These are phyloP conservation scores for Neurospora sp. DNA, from an alignment of 2,329 filamentous ascomycete genomes.

Conservation along the genomic window DNA sequence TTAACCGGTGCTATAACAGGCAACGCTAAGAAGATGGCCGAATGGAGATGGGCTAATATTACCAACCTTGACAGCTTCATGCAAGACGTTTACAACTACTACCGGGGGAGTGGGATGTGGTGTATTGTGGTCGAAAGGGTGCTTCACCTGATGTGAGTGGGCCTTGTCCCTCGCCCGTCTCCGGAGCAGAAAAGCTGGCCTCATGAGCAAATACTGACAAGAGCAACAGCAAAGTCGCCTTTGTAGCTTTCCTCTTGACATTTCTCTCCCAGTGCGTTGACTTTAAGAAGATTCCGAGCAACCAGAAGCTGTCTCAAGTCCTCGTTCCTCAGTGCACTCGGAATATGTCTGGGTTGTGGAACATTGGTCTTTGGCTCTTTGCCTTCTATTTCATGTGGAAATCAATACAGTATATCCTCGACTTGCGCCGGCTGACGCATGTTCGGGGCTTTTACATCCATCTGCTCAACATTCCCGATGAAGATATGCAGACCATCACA, in stretches of 20 bases:
- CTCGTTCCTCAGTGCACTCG: slow-evolving; percentile 64
- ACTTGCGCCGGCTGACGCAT: slow-evolving; percentile 61
- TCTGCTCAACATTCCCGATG: slow-evolving; percentile 67
- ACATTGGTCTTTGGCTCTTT: slow-evolving; percentile 72
- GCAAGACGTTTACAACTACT: slow-evolving; percentile 77
- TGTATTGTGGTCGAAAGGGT: slow-evolving; percentile 67
- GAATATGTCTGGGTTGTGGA: slow-evolving; percentile 66
- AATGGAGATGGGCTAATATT: slow-evolving; percentile 91
- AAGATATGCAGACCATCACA: slow-evolving; percentile 87
- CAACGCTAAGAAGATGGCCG: slow-evolving; percentile 58
- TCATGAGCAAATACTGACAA: slow-evolving; percentile 5
- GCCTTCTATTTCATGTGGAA: slow-evolving; percentile 80
- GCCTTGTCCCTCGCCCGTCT: not conserved
- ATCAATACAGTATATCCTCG: slow-evolving; percentile 61
- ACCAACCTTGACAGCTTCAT: slow-evolving; percentile 84
- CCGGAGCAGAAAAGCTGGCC: not conserved
- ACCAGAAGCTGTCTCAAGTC: slow-evolving; percentile 42
- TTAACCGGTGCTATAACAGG: slow-evolving; percentile 21
- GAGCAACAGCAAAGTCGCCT: slow-evolving; percentile 57
- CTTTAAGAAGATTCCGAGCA: slow-evolving; percentile 63
- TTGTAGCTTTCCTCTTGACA: slow-evolving; percentile 72
- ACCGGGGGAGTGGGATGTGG: slow-evolving; percentile 70
- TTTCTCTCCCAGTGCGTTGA: slow-evolving; percentile 81
- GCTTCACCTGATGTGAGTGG: slow-evolving; percentile 60
- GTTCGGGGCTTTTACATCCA: slow-evolving; percentile 81